Base-by-base conservation (phyloP, 2,329 filamentous ascomycete species). In the Kalmusia sp. region DNA sequence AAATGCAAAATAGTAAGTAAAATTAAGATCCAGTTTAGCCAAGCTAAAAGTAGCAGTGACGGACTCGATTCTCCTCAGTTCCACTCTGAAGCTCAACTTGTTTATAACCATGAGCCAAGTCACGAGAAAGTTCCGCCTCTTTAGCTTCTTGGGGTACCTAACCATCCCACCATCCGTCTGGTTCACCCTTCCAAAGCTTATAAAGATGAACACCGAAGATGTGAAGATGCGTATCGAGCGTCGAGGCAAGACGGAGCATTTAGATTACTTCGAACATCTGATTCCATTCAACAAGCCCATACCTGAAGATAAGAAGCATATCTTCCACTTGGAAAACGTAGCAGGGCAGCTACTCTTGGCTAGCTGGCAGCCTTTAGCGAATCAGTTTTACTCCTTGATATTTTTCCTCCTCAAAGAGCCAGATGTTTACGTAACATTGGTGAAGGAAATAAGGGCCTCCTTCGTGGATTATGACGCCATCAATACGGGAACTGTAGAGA, bases 241-340 rank as follows among this genome's bases (percentile, higher is more conserved):
- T 44, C 40, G 40, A 6, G 3, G 28, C 40, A 44, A 44, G 40
- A 44, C 17, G 22, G 40, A 44, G 40, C 40, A 44, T 44, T 30
- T 44, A 15, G 40, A 44, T 24, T 44, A 44, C 17, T 44, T 44
- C 22, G 40, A 44, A 44, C 40, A 44, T n/a, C 40, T 44, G 27
- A 21, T 44, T 44, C 40, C 40, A 12, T 7, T 24, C 17, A 24
- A 44, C 14, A 28, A 44, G 28, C 40, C 40, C 40, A 24, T 44
- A 44, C 40, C 40, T 4, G 22, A 44, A 14, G 40, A 44, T 24
- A 44, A 44, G 24, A 44, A 44, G 4, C 5, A 12, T 28, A 44
- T 44, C 40, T 44, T 44, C 40, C 40, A 44, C 40, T 15, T 44
- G 40, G 40, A 44, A 30, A 44, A 44, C 6, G 27, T 44, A 12